phyloP scores from a whole-genome alignment of 2,329 filamentous ascomycete species.

The Paraphaeosphaeria sporulosa region DNA sequence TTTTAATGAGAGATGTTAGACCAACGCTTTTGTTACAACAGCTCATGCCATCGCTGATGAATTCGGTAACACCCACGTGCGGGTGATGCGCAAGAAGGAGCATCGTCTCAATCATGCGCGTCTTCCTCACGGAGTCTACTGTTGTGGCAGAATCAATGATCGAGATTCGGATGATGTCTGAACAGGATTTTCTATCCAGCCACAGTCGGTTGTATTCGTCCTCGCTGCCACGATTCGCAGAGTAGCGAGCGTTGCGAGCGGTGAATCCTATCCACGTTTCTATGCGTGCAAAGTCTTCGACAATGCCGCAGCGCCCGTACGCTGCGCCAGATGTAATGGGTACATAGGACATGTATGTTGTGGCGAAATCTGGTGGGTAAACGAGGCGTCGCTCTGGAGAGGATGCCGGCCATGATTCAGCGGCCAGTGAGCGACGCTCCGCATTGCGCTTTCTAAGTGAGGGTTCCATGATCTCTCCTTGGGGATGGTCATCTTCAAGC shows the following conservation, averaged over 20 bases:
- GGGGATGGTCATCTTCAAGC: not conserved
- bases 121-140: not conserved
- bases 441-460: not conserved
- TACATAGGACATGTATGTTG: conserved; percentile 1
- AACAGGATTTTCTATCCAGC: conserved; percentile 1
- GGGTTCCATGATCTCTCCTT: not conserved
- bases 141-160: conserved; percentile 3
- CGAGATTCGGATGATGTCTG: not conserved
- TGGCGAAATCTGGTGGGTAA: not conserved
- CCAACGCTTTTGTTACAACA: conserved; percentile 1
- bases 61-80: not conserved
- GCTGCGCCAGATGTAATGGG: not conserved
- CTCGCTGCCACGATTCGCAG: not conserved
- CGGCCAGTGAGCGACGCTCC: not conserved
- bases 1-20: not conserved
- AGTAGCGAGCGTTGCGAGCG: not conserved
- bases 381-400: not conserved
- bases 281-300: not conserved
- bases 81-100: conserved; percentile 5
- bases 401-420: not conserved
- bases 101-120: not conserved
- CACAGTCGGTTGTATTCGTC: not conserved
- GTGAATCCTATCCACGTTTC: not conserved
- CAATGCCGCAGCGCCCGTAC: not conserved
- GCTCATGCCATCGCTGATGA: conserved; percentile 1